Conservation (phyloP, 2,329 filamentous ascomycete species). For the Apiospora malaysiana region DNA sequence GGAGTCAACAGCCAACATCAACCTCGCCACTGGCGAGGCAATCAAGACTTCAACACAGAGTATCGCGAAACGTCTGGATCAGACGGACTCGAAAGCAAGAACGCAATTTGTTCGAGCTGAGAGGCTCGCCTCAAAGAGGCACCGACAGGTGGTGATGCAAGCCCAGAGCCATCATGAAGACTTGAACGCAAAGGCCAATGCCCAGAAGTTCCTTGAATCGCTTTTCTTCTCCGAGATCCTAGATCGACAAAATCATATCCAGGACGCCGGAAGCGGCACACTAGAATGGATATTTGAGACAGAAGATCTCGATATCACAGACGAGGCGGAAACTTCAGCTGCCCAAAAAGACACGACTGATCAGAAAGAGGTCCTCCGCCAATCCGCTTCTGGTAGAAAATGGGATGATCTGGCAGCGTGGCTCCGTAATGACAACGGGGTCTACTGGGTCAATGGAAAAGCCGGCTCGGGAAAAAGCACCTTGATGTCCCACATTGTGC, state of each 20-base stretch:
- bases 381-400: neutral
- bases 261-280: neutral
- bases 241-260: neutral
- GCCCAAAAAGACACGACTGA: neutral
- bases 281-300: neutral
- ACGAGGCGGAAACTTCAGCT: no score
- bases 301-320: neutral
- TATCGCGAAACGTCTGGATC: neutral
- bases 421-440: neutral
- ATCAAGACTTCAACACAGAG: neutral
- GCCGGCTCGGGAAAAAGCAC: neutral
- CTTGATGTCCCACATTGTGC: neutral
- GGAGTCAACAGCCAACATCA: neutral
- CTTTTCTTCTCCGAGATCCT: neutral
- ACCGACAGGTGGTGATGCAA: neutral
- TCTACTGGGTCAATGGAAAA: neutral
- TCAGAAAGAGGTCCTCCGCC: neutral
- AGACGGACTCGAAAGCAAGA: neutral
- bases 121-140: neutral
- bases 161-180: neutral
- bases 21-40: neutral
- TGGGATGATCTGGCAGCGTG: neutral
- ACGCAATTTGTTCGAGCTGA: neutral
- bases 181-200: neutral
- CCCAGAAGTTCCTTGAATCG: neutral